phyloP scores from a whole-genome alignment of 257 asterid species.

The Plantago ovata region DNA sequence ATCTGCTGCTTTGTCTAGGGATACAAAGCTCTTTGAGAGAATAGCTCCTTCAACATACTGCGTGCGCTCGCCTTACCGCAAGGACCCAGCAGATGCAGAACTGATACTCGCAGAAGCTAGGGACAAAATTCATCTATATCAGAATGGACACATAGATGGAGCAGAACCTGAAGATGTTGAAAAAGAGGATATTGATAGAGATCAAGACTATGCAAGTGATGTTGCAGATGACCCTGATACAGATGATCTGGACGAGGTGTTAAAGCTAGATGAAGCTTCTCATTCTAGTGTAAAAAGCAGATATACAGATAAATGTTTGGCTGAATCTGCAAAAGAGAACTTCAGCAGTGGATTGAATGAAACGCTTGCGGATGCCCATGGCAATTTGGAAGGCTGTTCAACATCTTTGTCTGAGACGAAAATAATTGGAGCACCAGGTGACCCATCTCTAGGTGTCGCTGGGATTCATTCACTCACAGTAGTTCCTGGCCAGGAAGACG shows the following conservation, averaged over 20 bases:
- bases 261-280: slow-evolving; percentile 32
- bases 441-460: slow-evolving; percentile 19
- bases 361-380: slow-evolving; percentile 18
- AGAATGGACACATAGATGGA: slow-evolving; percentile 49
- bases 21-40: slow-evolving; percentile 86
- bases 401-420: slow-evolving; percentile 29
- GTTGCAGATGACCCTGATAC: slow-evolving; percentile 65
- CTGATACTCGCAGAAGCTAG: slow-evolving; percentile 59
- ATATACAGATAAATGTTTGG: slow-evolving; percentile 16
- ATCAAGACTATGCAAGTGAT: slow-evolving; percentile 77
- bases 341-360: slow-evolving; percentile 27
- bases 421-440: slow-evolving; percentile 32
- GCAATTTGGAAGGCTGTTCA: slow-evolving; percentile 20
- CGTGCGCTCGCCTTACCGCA: slow-evolving; percentile 73
- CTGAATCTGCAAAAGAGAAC: slow-evolving; percentile 24
- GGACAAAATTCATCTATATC: slow-evolving; percentile 56
- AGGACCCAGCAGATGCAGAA: slow-evolving; percentile 72
- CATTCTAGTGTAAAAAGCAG: slow-evolving; percentile 26
- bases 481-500: slow-evolving; percentile 32
- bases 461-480: slow-evolving; percentile 17
- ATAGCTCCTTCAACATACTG: slow-evolving; percentile 95
- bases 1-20: slow-evolving; percentile 93
- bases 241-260: slow-evolving; percentile 44
- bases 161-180: slow-evolving; percentile 65
- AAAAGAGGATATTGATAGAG: slow-evolving; percentile 65